A percentile compares a stretch with the other conserved stretches of the same genome.
Conservation (phyloP, 352 stramenopile species). For the Pythium brachiatum region DNA sequence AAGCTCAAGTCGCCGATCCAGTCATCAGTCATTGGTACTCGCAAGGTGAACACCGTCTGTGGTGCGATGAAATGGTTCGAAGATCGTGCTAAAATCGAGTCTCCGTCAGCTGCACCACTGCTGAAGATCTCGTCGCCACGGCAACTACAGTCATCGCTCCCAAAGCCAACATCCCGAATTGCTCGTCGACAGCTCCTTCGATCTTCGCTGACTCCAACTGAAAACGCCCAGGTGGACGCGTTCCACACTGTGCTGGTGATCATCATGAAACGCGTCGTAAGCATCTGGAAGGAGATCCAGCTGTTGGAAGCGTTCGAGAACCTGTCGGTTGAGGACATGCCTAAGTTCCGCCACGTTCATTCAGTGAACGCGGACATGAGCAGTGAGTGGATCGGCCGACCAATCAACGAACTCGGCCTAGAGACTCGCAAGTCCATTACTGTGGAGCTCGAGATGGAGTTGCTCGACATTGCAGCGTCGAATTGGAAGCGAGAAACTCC, state of each 20-base stretch:
- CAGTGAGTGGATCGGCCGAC: constrained; percentile 51
- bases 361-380: constrained; percentile 40
- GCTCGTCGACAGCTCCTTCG: constrained; percentile 46
- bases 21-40: not conserved
- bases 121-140: constrained; percentile 6
- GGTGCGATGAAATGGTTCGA: constrained; percentile 19
- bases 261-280: constrained; percentile 54
- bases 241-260: constrained; percentile 50
- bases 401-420: constrained; percentile 53
- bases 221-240: constrained; percentile 62
- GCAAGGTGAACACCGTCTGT: constrained; percentile 10
- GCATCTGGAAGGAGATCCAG: constrained; percentile 49
- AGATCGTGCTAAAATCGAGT: constrained; percentile 7
- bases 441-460: constrained; percentile 57
- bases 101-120: not conserved
- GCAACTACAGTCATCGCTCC: not conserved
- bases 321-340: constrained; percentile 43
- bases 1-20: constrained; percentile 5
- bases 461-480: constrained; percentile 48
- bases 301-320: constrained; percentile 64
- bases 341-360: constrained; percentile 50
- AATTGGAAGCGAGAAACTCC: constrained; percentile 22
- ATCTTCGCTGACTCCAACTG: constrained; percentile 43
- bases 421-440: constrained; percentile 58
- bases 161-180: constrained; percentile 35